Percentiles rank a stretch among this genome's conserved stretches.
These are phyloP conservation scores for Verticillium nubilum DNA, from an alignment of 2,329 filamentous ascomycete genomes.

Conservation along the genomic window DNA sequence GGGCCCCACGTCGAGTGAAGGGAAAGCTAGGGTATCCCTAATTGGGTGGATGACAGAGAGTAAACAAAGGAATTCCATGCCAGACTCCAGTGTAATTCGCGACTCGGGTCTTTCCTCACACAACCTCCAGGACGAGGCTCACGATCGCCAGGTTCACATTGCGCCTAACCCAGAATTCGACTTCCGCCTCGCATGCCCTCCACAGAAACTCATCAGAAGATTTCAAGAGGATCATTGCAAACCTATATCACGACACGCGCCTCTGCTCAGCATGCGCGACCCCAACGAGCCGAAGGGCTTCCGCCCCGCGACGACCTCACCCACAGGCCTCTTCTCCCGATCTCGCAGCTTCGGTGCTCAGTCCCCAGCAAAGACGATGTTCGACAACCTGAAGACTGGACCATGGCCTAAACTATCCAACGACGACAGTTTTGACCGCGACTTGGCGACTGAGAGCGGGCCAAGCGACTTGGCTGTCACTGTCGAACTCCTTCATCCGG, in stretches of 20 bases:
- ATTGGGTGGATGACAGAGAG: slow-evolving; percentile 10
- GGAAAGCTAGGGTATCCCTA: neutral
- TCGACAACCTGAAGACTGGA: neutral
- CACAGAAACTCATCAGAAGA: neutral
- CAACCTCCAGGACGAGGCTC: neutral
- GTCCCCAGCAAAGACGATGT: neutral
- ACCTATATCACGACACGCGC: neutral
- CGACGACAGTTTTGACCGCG: neutral
- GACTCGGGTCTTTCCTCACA: neutral
- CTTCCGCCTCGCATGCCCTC: neutral
- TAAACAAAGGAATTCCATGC: slow-evolving; percentile 8
- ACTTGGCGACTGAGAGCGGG: neutral
- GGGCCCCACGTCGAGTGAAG: neutral
- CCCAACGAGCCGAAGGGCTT: neutral
- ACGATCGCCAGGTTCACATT: neutral
- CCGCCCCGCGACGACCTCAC: neutral
- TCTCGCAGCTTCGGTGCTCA: neutral
- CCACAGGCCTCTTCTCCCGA: neutral
- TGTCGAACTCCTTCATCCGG: slow-evolving; percentile 18
- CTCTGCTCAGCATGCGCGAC: neutral
- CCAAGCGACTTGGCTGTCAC: neutral
- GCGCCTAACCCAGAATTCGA: neutral
- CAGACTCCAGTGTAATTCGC: neutral
- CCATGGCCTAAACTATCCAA: neutral
- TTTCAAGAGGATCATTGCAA: neutral